These are phyloP conservation scores for Circinella umbellata DNA, from an alignment of 371 early-diverging fungal genomes.

Conservation along the genomic window DNA sequence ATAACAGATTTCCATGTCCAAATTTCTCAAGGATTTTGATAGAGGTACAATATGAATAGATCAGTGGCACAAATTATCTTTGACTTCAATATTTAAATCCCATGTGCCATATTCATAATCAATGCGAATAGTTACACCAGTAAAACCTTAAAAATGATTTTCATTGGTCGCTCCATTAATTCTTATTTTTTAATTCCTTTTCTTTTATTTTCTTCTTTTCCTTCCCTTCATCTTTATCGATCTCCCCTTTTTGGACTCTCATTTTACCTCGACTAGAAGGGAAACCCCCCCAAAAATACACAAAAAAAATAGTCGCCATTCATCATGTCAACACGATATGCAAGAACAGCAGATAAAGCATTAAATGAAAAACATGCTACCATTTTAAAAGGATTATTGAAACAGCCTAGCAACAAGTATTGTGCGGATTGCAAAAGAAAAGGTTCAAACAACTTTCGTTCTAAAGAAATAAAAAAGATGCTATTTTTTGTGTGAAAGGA, in stretches of 20 bases:
- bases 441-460: conserved; percentile 42
- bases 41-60: no score
- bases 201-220: neutral
- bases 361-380: conserved; percentile 73
- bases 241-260: neutral
- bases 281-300: no score
- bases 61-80: no score
- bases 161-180: neutral
- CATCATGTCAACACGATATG: conserved; percentile 74
- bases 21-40: no score
- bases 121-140: neutral
- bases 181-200: neutral
- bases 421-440: conserved; percentile 87
- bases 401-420: conserved; percentile 70
- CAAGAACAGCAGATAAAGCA: conserved; percentile 76
- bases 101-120: neutral
- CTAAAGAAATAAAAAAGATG: neutral
- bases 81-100: no score
- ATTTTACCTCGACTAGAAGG: no score
- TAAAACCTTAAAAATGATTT: neutral
- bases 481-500: neutral
- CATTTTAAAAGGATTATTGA: conserved; percentile 75
- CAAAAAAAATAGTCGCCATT: no score
- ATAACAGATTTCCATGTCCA: no score
- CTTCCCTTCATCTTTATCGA: neutral